Percentiles rank a stretch among this genome's conserved stretches.
These are phyloP conservation scores for Termitomyces bulborhizus DNA, from an alignment of 768 basidiomycete genomes.

Conservation along the genomic window DNA sequence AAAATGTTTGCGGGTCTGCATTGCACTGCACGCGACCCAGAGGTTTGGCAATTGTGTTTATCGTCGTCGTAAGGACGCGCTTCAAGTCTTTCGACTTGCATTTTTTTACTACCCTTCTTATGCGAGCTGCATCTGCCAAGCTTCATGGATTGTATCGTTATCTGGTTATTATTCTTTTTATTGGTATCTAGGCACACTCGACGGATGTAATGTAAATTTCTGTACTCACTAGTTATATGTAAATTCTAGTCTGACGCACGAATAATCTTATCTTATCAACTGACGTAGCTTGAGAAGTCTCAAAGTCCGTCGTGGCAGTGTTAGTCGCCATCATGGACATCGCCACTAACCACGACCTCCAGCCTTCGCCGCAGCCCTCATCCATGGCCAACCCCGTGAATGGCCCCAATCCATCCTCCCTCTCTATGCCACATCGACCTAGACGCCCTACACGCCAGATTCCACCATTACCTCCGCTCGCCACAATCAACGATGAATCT, in stretches of 20 bases:
- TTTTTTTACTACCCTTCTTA: background rate
- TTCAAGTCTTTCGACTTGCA: background rate
- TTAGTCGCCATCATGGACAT: conserved; percentile 4
- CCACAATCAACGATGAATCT: conserved; percentile 4
- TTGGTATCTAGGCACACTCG: background rate
- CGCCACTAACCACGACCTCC: conserved; percentile 1
- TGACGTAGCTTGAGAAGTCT: conserved; percentile 8
- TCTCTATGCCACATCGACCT: conserved; percentile 4
- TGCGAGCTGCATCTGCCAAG: background rate
- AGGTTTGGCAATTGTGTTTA: conserved; percentile 31
- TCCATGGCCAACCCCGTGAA: conserved; percentile 1
- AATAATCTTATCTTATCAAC: conserved; percentile 11
- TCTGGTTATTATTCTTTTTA: background rate
- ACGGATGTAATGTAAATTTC: background rate
- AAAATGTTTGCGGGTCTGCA: conserved; percentile 37
- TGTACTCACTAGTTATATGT: background rate
- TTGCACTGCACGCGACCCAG: conserved; percentile 22
- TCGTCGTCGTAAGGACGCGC: conserved; percentile 5
- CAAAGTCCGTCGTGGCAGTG: conserved; percentile 1
- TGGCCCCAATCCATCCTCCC: background rate
- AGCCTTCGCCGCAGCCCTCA: background rate
- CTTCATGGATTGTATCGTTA: conserved; percentile 9
- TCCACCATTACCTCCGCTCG: conserved; percentile 9
- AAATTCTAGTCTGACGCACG: conserved; percentile 1
- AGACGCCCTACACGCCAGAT: conserved; percentile 14